Percentiles rank a stretch among this genome's conserved stretches.
phyloP scores from a whole-genome alignment of 768 basidiomycete species.

The Collybia sordida region DNA sequence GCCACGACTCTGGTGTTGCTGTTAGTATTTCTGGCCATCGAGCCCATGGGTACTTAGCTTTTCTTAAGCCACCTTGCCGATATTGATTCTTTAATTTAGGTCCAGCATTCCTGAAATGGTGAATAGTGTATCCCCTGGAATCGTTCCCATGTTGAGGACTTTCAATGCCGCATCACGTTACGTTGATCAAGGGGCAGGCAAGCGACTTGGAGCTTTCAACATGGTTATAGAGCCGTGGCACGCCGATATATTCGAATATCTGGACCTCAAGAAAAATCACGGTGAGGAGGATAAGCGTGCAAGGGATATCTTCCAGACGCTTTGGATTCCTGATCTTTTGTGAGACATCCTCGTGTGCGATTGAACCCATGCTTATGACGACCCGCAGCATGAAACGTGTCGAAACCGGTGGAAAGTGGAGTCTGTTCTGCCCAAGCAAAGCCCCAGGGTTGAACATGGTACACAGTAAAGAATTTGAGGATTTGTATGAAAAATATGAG shows the following conservation, averaged over 20 bases:
- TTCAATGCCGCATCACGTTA: conserved; percentile 99
- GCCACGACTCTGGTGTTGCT: conserved; percentile 97
- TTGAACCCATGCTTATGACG: neutral
- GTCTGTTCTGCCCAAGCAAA: conserved; percentile 96
- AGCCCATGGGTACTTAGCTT: conserved; percentile 69
- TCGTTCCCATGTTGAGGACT: conserved; percentile 97
- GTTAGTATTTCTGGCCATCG: conserved; percentile 95
- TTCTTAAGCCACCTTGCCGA: too few species aligned
- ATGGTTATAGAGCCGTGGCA: conserved; percentile 99
- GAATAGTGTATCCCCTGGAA: conserved; percentile 98
- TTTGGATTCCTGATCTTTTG: conserved; percentile 98
- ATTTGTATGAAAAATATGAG: conserved; percentile 84
- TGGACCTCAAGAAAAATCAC: conserved; percentile 97
- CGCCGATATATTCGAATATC: conserved; percentile 93
- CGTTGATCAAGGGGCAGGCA: conserved; percentile 98
- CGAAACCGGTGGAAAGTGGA: conserved; percentile 86
- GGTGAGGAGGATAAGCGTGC: conserved; percentile 98
- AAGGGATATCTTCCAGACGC: conserved; percentile 94
- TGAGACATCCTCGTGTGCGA: conserved; percentile 37
- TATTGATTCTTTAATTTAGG: conserved; percentile 37
- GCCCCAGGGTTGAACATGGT: conserved; percentile 88
- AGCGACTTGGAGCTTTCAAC: conserved; percentile 96
- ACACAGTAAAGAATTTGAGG: conserved; percentile 87
- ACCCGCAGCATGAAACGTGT: conserved; percentile 91
- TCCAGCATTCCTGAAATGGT: conserved; percentile 99